Percentiles rank a stretch among this genome's conserved stretches.
Evolutionary conservation across 345 rosid genomes (phyloP).

Genomic region (Euphorbia tirucalli): DNA sequence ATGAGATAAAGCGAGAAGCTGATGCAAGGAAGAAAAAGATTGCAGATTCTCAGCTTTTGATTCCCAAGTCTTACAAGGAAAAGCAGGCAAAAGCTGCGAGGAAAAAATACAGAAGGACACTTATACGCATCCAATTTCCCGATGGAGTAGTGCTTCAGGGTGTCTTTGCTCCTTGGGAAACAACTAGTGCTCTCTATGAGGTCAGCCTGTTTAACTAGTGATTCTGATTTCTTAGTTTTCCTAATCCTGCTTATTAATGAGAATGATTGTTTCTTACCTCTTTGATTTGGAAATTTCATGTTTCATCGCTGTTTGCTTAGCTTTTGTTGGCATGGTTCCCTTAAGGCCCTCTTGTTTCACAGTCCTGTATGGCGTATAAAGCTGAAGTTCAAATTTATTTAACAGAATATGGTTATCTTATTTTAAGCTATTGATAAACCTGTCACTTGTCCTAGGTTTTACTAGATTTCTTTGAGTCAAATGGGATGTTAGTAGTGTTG

Average conservation of each 20-base stretch:
- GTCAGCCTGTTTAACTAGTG: constrained; percentile 31
- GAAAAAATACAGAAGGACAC: constrained; percentile 56
- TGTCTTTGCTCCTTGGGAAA: constrained; percentile 85
- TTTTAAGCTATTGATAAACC: too few species aligned
- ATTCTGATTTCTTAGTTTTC: not conserved
- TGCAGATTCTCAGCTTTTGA: constrained; percentile 81
- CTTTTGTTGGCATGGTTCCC: too few species aligned
- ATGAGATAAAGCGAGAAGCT: constrained; percentile 77
- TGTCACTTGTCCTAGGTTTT: too few species aligned
- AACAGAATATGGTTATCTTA: not conserved
- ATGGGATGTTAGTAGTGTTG: too few species aligned
- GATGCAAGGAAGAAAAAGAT: constrained; percentile 79
- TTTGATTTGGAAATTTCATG: not conserved
- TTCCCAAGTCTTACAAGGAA: constrained; percentile 83
- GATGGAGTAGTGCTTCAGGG: constrained; percentile 95
- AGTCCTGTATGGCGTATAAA: not conserved
- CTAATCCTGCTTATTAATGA: not conserved
- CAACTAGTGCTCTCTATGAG: constrained; percentile 76
- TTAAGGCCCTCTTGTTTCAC: too few species aligned
- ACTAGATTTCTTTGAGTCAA: too few species aligned
- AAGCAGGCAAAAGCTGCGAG: constrained; percentile 82
- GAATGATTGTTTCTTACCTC: not conserved
- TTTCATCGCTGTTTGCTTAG: not conserved
- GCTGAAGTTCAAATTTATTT: not conserved
- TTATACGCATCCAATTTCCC: constrained; percentile 86